Evolutionary conservation across 2,329 filamentous ascomycete species (phyloP), one percentile per base, ranked within the genome.

Genomic region (Pseudogymnoascus sp.): DNA sequence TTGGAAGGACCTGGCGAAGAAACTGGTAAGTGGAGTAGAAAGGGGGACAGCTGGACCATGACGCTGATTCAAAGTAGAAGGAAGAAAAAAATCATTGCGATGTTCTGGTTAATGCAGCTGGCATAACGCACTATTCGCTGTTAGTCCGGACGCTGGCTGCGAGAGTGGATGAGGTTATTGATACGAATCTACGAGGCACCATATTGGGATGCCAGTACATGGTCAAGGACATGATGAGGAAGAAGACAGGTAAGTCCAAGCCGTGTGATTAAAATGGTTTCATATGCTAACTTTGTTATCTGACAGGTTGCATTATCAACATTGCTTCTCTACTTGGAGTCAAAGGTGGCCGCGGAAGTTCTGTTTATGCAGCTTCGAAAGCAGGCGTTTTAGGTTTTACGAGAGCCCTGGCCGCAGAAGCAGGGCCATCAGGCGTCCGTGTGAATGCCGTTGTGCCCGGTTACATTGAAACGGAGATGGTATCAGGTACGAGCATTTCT

Each of bases 391-490:
- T 94, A 13, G 89, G 83, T 64, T 81, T 91, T 68, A 92, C 87
- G 21, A 81, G 86, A 63, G 83, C 86, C 62, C 77, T 91, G 2
- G 85, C 85, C 42, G 79, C 76, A 59, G 86, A 91, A 75, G 74
- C 87, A 68, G 83, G 82, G 60, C 75, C 78, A 64, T 77, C 79
- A 58, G 81, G 82, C 58, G 81, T 96, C 63, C 81, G 92, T 31
- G 88, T 90, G 55, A 96, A 96, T 75, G 87, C 87, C 29, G 84
- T 96, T 66, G 77, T 93, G 42, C 91, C 91, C 0, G 91, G 91
- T 5, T 96, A 93, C 77, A 87, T 95, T 67, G 80, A 89, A 62
- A 93, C 90, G 51, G 82, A 85, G 58, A 95, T 96, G 90, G 91
- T 88, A 67, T 75, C 82, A 72, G 79, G 90, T 92, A 75, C 33